phyloP scores from a whole-genome alignment of 2,329 filamentous ascomycete species.

The Botrytis elliptica region DNA sequence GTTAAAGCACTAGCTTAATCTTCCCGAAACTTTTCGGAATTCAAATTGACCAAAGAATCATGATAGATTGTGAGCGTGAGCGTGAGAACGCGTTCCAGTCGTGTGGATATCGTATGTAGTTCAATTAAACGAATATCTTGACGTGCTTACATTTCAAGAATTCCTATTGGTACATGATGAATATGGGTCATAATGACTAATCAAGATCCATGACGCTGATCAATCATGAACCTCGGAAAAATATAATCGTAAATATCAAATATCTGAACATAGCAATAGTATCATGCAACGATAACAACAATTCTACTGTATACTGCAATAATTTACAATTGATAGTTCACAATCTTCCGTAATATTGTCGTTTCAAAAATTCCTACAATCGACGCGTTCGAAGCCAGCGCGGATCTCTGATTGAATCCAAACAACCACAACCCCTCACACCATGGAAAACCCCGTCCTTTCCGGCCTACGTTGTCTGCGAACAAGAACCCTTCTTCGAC shows the following conservation, averaged over 20 bases:
- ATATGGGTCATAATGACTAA: background rate
- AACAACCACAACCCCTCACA: background rate
- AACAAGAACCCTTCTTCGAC: background rate
- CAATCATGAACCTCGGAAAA: conserved; percentile 6
- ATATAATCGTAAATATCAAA: background rate
- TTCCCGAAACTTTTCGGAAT: background rate
- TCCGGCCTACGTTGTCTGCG: conserved; percentile 15
- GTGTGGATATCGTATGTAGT: background rate
- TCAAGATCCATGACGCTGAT: background rate
- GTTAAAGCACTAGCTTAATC: background rate
- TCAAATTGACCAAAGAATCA: background rate
- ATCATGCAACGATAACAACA: background rate
- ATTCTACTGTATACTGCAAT: background rate
- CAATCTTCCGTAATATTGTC: too few species aligned
- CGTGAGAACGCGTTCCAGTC: background rate
- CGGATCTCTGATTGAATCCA: background rate
- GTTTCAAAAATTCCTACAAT: background rate
- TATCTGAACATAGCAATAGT: background rate
- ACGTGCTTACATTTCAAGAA: conserved; percentile 7
- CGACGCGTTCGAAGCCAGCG: background rate
- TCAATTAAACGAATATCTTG: background rate
- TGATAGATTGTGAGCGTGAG: background rate
- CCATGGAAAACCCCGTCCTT: conserved; percentile 11
- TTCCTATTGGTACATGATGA: background rate
- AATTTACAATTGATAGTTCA: background rate